Evolutionary conservation across 768 basidiomycete species (phyloP), one percentile per base, ranked within the genome.

Genomic region (Sporobolomyces pararoseus): DNA sequence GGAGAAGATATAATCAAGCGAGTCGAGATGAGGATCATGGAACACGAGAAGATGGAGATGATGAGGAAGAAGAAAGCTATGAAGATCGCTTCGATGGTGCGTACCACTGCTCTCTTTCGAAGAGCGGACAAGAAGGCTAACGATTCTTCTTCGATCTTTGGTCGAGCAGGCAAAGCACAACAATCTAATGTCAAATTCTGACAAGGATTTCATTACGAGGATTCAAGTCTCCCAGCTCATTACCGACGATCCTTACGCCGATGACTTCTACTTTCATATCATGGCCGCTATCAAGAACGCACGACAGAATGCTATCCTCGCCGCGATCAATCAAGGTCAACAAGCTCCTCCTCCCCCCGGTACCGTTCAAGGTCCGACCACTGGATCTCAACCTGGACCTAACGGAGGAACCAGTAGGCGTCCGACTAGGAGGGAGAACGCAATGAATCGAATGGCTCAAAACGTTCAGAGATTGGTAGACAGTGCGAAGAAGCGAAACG

Each of bases 161-260:
- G 39, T 9, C 17, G 9, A 17, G 37, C 61, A 92, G 91, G 86
- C 92, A 69, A 87, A 90, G 68, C 93, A 93, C 77, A 95, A 95
- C 75, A 91, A 93, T 79, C 84, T 94, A 44, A 95, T 95, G 92
- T 92, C 91, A 4, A 91, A 93, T 80, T 93, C 90, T 16, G 96
- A 99, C 83, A 98, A 98, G 81, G 96, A 98, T 78, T 99, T 98
- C 78, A 98, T 99, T 81, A 98, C 96, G 42, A 87, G 96, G 31
- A 98, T 99, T 72, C 96, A 99, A 79, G 91, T 99, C 39, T 97
- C 95, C 2, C 96, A 98, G 77, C 88, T 98, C 49, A 93, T 96
- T 51, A 95, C 93, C 9, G 88, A 90, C 77, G 96, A 99, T 80
- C 96, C 96, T 0, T 98, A 95, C 79, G 87, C 90, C 37, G 95